Base-by-base conservation (phyloP, 345 rosid genomes). In the Acer campestre region DNA sequence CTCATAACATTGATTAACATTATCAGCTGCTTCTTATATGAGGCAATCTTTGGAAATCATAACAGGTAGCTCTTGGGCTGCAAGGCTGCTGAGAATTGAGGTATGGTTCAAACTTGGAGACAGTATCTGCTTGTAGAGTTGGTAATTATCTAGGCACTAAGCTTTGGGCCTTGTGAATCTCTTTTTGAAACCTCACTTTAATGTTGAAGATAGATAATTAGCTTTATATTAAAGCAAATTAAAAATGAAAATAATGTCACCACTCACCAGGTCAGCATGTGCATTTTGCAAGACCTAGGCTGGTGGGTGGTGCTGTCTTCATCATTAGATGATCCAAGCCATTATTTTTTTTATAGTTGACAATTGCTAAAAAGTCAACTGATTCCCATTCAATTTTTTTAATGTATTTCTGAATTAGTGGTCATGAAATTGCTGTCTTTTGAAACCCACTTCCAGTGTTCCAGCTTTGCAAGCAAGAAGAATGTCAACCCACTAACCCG, bases 341-440 rank as follows among this genome's bases (percentile, higher is more conserved):
- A 74, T 74, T 46, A 74, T 74, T 35, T 56, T 56, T 63, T 63
- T 74, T 27, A 75, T 64, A 56, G 80, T 76, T 80, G 80, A 80
- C 83, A 70, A 16, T 38, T 58, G 0, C 0, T 16, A 7, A 13
- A 2, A 53, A 14, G 80, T 76, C 77, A 76, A 66, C 73, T 55
- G 5, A 22, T 27, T 3, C 27, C 25, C 14, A 20, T 42, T 7
- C 31, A 40, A 44, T 27, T 23, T 74, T 68, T 56, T 9, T 44
- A 25, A 3, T 9, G 29, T 23, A 38, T 20, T 46, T 66, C 31
- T 55, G 62, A 58, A 61, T 68, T 62, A 29, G 77, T 75, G 76
- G 76, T 25, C 68, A 40, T 29, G 61, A 59, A 71, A 63, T 75
- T 71, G 70, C 46, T 7, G 46, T 8, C 46, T 7, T 42, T 7